Percentiles rank a stretch among this genome's conserved stretches.
phyloP scores from a whole-genome alignment of 225 moss, liverwort and hornwort genomes.

The Polytrichum commune region DNA sequence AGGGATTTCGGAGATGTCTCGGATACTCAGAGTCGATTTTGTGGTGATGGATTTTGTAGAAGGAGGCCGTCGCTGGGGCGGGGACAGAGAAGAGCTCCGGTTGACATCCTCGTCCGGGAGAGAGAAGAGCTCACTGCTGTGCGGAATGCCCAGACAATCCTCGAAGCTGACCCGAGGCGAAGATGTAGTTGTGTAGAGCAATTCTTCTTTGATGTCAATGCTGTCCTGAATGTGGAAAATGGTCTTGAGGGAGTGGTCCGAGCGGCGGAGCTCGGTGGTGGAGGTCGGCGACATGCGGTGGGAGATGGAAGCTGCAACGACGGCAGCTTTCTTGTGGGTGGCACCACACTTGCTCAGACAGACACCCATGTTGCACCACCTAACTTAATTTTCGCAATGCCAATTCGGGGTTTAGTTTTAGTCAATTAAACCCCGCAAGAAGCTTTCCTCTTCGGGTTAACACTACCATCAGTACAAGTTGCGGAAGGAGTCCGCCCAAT shows the following conservation, averaged over 20 bases:
- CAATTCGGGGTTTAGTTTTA: no score
- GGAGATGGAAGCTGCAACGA: conserved; percentile 48
- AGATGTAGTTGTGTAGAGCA: conserved; percentile 14
- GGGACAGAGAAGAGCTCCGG: conserved; percentile 21
- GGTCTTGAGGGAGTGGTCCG: conserved; percentile 38
- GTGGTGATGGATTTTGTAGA: no score
- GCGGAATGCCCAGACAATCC: conserved; percentile 25
- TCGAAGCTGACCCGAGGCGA: conserved; percentile 44
- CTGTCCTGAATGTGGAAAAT: conserved; percentile 42
- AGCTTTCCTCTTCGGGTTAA: no score
- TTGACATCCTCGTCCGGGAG: conserved; percentile 31
- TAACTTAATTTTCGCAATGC: no score
- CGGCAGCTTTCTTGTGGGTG: conserved; percentile 46
- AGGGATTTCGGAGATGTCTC: no score
- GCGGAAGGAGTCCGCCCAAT: no score
- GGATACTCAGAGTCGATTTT: no score
- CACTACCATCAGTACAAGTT: no score
- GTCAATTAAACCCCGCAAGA: no score
- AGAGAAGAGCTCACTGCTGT: conserved; percentile 59
- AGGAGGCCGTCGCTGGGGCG: no score
- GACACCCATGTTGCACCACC: conserved; percentile 28
- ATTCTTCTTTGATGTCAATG: conserved; percentile 12
- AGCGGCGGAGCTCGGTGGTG: conserved; percentile 9
- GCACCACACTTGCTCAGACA: conserved; percentile 50
- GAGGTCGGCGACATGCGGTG: conserved; percentile 27